These are phyloP conservation scores for Cucurbita moschata DNA, from an alignment of 306 rosid species.

Conservation along the genomic window DNA sequence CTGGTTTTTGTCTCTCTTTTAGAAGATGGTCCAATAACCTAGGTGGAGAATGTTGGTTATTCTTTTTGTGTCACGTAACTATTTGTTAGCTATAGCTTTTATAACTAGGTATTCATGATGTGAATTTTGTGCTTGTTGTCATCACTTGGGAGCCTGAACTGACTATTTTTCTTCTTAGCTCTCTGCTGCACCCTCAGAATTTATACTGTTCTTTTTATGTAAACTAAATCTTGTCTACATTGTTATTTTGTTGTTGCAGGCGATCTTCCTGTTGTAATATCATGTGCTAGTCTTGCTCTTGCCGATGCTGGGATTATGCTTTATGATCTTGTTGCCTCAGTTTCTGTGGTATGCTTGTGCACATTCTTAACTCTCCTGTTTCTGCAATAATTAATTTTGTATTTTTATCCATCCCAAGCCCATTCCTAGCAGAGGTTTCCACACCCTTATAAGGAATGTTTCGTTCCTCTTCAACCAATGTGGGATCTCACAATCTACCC, in stretches of 20 bases:
- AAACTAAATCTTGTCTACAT: background rate
- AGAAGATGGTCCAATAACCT: background rate
- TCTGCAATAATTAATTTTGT: background rate
- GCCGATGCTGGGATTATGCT: constrained; percentile 98
- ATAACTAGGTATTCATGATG: background rate
- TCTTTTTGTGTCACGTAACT: background rate
- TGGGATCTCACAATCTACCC: too few relatives aligned
- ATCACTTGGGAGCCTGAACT: background rate
- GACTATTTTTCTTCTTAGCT: background rate
- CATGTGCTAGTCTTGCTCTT: constrained; percentile 95
- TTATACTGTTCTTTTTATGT: background rate
- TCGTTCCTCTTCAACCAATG: too few relatives aligned
- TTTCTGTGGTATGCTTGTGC: constrained; percentile 73
- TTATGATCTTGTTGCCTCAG: constrained; percentile 86
- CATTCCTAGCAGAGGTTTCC: too few relatives aligned
- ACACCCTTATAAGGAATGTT: too few relatives aligned
- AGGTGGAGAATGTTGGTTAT: background rate
- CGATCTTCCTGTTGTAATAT: constrained; percentile 85
- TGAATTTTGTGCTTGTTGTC: background rate
- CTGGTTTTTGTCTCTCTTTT: background rate
- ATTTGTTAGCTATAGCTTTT: background rate
- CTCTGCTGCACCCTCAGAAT: background rate
- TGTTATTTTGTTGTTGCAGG: constrained; percentile 26
- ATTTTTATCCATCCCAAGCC: background rate
- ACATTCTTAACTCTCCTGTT: background rate